Conservation (phyloP, 73 alveolate species). For the Paramecium sonneborni region DNA sequence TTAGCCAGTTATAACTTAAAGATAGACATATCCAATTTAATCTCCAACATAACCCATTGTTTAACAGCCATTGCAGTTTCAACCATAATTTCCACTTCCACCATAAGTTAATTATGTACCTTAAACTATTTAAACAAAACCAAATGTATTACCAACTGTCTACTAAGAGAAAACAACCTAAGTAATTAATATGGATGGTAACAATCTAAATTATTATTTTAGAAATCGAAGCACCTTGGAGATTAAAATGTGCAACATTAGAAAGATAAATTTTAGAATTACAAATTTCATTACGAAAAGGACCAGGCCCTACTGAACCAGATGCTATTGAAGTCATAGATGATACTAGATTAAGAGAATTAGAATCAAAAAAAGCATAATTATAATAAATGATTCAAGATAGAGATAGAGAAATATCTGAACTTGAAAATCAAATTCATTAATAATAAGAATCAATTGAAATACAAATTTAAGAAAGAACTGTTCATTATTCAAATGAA, state of each 20-base stretch:
- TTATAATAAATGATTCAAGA: background rate
- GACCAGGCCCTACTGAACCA: slow-evolving; percentile 24
- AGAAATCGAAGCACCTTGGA: slow-evolving; percentile 53
- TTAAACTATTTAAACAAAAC: background rate
- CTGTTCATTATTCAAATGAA: slow-evolving; percentile 26
- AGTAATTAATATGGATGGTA: slow-evolving; percentile 34
- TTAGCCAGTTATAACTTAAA: background rate
- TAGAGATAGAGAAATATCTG: background rate
- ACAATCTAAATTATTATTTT: background rate
- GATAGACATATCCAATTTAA: background rate
- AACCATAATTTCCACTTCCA: slow-evolving; percentile 7
- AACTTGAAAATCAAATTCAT: background rate
- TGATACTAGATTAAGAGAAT: slow-evolving; percentile 7
- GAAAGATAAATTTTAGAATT: slow-evolving; percentile 33
- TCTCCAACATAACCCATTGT: background rate
- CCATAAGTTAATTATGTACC: background rate
- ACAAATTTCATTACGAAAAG: slow-evolving; percentile 3
- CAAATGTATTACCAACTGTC: slow-evolving; percentile 21
- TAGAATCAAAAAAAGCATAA: background rate
- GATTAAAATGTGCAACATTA: slow-evolving; percentile 41
- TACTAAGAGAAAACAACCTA: background rate
- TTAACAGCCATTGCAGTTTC: background rate
- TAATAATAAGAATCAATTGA: background rate
- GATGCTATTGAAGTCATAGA: slow-evolving; percentile 23
- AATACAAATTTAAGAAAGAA: background rate